A percentile compares a stretch with the other conserved stretches of the same genome.
phyloP scores from a whole-genome alignment of 352 stramenopile species.

The Pythium insidiosum region DNA sequence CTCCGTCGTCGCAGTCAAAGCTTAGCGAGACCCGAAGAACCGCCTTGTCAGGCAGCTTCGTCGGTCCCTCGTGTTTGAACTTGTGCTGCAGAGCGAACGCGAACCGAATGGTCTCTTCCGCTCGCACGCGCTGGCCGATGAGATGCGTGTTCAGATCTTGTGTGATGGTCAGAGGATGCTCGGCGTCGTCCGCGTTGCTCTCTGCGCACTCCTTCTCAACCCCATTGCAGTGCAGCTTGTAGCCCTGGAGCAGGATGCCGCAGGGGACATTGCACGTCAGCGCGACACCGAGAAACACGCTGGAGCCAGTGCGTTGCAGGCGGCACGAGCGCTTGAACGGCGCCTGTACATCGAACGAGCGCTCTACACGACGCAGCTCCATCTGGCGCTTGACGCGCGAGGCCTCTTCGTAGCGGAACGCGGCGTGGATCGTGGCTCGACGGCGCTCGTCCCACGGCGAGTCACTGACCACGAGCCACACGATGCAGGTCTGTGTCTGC shows the following conservation, averaged over 20 bases:
- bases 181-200: background rate
- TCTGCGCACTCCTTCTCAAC: background rate
- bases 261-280: conserved; percentile 12
- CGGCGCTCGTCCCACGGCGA: no score
- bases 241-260: conserved; percentile 9
- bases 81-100: background rate
- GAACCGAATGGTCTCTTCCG: background rate
- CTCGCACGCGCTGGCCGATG: background rate
- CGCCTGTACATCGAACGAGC: conserved; percentile 2
- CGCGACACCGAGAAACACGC: conserved; percentile 10
- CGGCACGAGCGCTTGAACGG: conserved; percentile 3
- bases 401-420: conserved; percentile 14
- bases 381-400: conserved; percentile 3
- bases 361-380: conserved; percentile 15
- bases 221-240: conserved; percentile 3
- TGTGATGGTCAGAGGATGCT: background rate
- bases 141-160: background rate
- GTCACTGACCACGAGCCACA: conserved; percentile 16
- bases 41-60: background rate
- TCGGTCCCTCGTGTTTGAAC: background rate
- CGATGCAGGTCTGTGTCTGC: background rate
- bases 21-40: background rate
- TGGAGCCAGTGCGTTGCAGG: conserved; percentile 7
- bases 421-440: conserved; percentile 6
- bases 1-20: background rate